Conservation (phyloP, 768 basidiomycete genomes). For the Lactarius hatsudake region DNA sequence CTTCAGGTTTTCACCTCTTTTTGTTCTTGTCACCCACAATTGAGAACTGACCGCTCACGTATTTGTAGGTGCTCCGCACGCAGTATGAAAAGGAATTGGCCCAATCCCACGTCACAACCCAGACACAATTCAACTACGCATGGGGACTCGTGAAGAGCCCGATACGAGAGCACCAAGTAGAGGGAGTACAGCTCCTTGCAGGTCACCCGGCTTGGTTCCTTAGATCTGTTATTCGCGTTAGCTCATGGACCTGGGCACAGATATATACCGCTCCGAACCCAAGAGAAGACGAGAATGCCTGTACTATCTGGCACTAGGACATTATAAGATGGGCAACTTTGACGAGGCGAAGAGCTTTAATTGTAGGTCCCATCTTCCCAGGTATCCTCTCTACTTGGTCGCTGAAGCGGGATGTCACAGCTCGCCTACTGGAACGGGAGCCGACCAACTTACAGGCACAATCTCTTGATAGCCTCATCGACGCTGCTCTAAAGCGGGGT, state of each 20-base stretch:
- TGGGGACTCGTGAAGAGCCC: conserved; percentile 97
- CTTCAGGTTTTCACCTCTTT: conserved; percentile 59
- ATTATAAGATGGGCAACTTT: conserved; percentile 96
- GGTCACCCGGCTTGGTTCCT: conserved; percentile 43
- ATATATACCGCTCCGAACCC: conserved; percentile 88
- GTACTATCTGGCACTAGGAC: conserved; percentile 93
- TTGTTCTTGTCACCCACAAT: not conserved
- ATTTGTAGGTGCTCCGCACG: conserved; percentile 70
- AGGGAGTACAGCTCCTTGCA: conserved; percentile 89
- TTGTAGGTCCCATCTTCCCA: conserved; percentile 50
- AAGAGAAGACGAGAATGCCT: conserved; percentile 88
- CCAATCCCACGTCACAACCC: conserved; percentile 82
- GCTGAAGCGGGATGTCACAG: conserved; percentile 42
- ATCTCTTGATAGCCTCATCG: conserved; percentile 81
- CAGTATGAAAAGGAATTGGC: conserved; percentile 89
- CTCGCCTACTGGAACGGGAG: conserved; percentile 84
- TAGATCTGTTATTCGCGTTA: conserved; percentile 1
- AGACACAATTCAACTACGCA: conserved; percentile 96
- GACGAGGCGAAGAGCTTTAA: conserved; percentile 92
- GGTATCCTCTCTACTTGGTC: not conserved
- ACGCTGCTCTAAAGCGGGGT: conserved; percentile 82
- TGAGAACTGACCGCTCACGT: not conserved
- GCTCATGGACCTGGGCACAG: conserved; percentile 39
- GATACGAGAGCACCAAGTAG: conserved; percentile 77
- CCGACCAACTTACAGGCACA: conserved; percentile 92